Evolutionary conservation across 768 basidiomycete species (phyloP), one percentile per base, ranked within the genome.

Genomic region (Podaxis sp.): DNA sequence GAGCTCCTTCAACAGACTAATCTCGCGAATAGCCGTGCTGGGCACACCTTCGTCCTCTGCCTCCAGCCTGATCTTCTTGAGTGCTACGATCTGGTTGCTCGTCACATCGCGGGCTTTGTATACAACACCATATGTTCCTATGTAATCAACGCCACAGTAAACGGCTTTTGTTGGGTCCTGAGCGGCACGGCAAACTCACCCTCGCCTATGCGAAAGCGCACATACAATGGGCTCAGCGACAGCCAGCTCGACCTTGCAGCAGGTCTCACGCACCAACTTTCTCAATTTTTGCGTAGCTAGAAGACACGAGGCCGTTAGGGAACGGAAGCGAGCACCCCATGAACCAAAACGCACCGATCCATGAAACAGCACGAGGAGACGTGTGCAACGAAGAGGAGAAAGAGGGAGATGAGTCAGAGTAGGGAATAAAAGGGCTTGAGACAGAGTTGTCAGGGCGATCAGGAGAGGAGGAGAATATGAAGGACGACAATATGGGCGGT

Each of bases 1-100:
- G 69, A 99, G 83, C 73, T 99, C 97, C 75, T 98, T 99, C 68
- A 99, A 77, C 65, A 99, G 76, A 77, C 93, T 94, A 76, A 99
- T 99, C 80, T 99, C 97, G 56, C 97, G 86, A 70, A 99, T 99
- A 59, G 96, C 96, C 3, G 97, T 99, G 66, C 91, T 93, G 8
- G 97, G 97, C 22, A 99, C 97, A 52, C 97, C 97, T 75, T 99
- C 97, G 71, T 99, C 97, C 75, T 98, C 97, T 17, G 95, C 94
- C 73, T 98, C 97, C 27, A 99, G 86, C 43, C 97, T 81, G 72
- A 99, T 98, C 83, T 99, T 99, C 87, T 99, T 99, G 66, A 98
- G 81, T 24, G 97, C 97, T 55, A 99, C 97, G 67, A 98, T 87
- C 67, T 86, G 77, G 72, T 90, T 90, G 8, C 84, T 90, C 51